Percentiles rank a stretch among this genome's conserved stretches.
Evolutionary conservation across 805 yeast species (phyloP).

Genomic region (Isabelozyma heimii): DNA sequence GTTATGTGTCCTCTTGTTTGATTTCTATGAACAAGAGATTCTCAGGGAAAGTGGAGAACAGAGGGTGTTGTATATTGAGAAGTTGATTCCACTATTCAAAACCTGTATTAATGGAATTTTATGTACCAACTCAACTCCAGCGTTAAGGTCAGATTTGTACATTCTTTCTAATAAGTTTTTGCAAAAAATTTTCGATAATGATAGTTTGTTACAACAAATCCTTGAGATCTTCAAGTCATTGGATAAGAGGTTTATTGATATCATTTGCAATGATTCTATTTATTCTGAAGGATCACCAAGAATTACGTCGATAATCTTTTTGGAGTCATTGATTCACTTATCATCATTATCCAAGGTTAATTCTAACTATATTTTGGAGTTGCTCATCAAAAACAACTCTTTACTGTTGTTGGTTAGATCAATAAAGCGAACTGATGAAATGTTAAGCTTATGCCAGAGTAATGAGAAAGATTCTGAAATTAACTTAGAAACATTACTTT

Average conservation of each 20-base stretch:
- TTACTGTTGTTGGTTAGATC: conserved; percentile 64
- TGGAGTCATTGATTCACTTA: conserved; percentile 64
- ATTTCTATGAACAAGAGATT: conserved; percentile 46
- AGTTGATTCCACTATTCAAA: conserved; percentile 67
- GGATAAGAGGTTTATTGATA: conserved; percentile 57
- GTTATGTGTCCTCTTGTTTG: conserved; percentile 67
- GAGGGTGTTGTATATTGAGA: conserved; percentile 34
- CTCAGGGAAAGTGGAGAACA: conserved; percentile 13
- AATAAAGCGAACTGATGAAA: conserved; percentile 66
- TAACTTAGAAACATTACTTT: conserved; percentile 53
- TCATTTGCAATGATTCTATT: conserved; percentile 74
- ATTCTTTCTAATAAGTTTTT: conserved; percentile 67
- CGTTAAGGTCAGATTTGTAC: conserved; percentile 76
- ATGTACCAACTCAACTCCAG: conserved; percentile 64
- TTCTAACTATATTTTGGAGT: conserved; percentile 57
- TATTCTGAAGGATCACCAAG: conserved; percentile 75
- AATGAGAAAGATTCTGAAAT: conserved; percentile 20
- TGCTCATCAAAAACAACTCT: conserved; percentile 63
- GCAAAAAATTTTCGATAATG: conserved; percentile 44
- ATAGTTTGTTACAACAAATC: conserved; percentile 44
- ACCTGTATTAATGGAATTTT: conserved; percentile 73
- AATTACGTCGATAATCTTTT: conserved; percentile 69
- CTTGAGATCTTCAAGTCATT: conserved; percentile 56
- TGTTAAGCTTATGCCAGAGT: conserved; percentile 39
- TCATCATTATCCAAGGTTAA: conserved; percentile 50